Base-by-base conservation (phyloP, 768 basidiomycete species). In the Trametopsis cervina region DNA sequence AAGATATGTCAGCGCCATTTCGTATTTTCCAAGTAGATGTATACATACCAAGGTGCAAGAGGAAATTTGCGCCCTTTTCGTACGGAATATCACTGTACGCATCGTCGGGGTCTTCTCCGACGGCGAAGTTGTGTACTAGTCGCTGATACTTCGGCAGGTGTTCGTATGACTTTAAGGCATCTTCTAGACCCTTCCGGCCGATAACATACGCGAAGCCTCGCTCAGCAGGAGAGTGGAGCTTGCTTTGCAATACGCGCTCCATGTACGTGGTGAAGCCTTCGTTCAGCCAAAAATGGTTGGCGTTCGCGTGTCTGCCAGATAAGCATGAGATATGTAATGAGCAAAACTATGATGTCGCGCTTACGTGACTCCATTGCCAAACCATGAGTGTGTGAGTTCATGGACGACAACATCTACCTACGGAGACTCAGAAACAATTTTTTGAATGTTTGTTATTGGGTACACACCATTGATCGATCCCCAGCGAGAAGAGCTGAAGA, bases 261-360 rank as follows among this genome's bases (percentile, higher is more conserved):
- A 89, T 82, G 60, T 93, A 97, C 0, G 89, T 93, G 23, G 94
- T 96, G 86, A 89, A 94, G 22, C 91, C 86, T 69, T 93, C 87
- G 62, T 91, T 92, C 35, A 92, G 77, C 86, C 88, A 90, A 67
- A 89, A 89, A 63, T 89, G 85, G 1, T 78, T 77, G 0, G 85
- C 80, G 53, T 89, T 66, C 0, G 83, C 82, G 47, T 86, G 82
- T 0, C 83, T 78, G 49, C n/a, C n/a, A n/a, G n/a, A n/a, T 13
- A 20, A 23, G 13, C 4, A 11, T 23, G 25, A 53, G 44, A 20
- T 10, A 33, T 15, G 25, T n/a, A 23, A 12, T 25, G n/a, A n/a
- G n/a, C n/a, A n/a, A n/a, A n/a, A n/a, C n/a, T n/a, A n/a, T n/a
- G 15, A 29, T 21, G 24, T 3, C 20, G 21, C 1, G 60, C 73